Evolutionary conservation across 2,329 filamentous ascomycete species (phyloP), one percentile per base, ranked within the genome.

Genomic region (Fusarium veterinarium): DNA sequence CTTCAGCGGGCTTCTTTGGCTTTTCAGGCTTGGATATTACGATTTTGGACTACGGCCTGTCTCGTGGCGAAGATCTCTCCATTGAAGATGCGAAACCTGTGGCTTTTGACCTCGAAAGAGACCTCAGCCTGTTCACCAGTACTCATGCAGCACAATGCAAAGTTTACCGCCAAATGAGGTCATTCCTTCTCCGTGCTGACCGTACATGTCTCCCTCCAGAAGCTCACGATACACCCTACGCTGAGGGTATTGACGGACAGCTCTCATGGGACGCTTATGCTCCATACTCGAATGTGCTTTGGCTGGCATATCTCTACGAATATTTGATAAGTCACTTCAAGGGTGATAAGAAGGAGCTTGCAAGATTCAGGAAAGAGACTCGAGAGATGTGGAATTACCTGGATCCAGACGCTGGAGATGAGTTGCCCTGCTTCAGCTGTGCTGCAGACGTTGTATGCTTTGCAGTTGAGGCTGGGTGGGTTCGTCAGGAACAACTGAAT

Each of bases 221-320:
- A 56, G 79, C 80, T 6, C 87, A 89, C 78, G 79, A 80, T 52
- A 83, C 77, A 7, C 84, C 87, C 0, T 88, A 89, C 72, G 83
- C 84, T 35, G 71, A 77, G 20, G 84, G 84, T 2, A 75, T 85
- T 40, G 81, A 86, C 62, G 86, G 85, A 2, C 78, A 86, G 7
- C 82, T 90, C 16, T 85, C 84, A 4, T 92, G 90, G 90, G 79
- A 82, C 9, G 83, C 80, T 2, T 86, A 88, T 71, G 84, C 84
- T 33, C 89, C 90, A 2, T 91, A 91, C 78, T 91, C 88, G 8
- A 92, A 92, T 69, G 88, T 91, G 3, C 81, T 92, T 23, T 92
- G 90, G 90, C 83, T 92, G 45, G 87, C 88, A 6, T 91, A 91
- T 69, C 81, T 91, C 9, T 90, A 90, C 74, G 81, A 84, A 40